phyloP scores from a whole-genome alignment of 2,329 filamentous ascomycete genomes.

The Apiospora saccharicola region DNA sequence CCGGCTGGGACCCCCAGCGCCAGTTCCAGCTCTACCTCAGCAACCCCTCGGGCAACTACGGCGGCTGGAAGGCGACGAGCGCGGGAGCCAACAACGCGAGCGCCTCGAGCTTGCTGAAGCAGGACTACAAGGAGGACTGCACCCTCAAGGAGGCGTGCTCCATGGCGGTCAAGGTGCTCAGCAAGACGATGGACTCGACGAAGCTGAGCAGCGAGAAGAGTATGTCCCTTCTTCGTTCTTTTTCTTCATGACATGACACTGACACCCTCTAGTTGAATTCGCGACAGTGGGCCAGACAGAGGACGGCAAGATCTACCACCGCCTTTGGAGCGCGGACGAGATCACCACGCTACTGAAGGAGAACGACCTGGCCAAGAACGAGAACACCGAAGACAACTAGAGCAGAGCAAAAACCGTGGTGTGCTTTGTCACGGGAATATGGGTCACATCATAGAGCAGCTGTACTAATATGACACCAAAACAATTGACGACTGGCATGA shows the following conservation, averaged over 20 bases:
- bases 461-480: slow-evolving; percentile 29
- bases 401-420: slow-evolving; percentile 32
- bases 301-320: slow-evolving; percentile 96
- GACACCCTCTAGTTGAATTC: slow-evolving; percentile 78
- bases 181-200: slow-evolving; percentile 99
- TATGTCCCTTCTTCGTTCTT: no score
- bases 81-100: slow-evolving; percentile 98
- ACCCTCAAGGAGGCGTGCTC: slow-evolving; percentile 95
- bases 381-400: slow-evolving; percentile 73
- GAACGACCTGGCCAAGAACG: slow-evolving; percentile 91
- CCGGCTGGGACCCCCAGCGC: slow-evolving; percentile 93
- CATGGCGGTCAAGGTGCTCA: slow-evolving; percentile 97
- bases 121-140: slow-evolving; percentile 99
- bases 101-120: slow-evolving; percentile 95
- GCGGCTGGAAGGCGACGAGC: slow-evolving; percentile 98
- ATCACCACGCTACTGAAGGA: slow-evolving; percentile 94
- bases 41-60: slow-evolving; percentile 98
- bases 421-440: slow-evolving; percentile 20
- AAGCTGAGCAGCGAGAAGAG: slow-evolving; percentile 99
- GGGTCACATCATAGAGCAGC: slow-evolving; percentile 28
- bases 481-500: slow-evolving; percentile 18
- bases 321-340: slow-evolving; percentile 96
- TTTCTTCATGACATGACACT: slow-evolving; percentile 33
- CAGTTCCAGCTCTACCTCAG: slow-evolving; percentile 99
- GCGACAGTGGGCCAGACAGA: slow-evolving; percentile 96